A percentile compares a stretch with the other conserved stretches of the same genome.
phyloP scores from a whole-genome alignment of 1,139 yeast species.

The Suhomyces terraborum region DNA sequence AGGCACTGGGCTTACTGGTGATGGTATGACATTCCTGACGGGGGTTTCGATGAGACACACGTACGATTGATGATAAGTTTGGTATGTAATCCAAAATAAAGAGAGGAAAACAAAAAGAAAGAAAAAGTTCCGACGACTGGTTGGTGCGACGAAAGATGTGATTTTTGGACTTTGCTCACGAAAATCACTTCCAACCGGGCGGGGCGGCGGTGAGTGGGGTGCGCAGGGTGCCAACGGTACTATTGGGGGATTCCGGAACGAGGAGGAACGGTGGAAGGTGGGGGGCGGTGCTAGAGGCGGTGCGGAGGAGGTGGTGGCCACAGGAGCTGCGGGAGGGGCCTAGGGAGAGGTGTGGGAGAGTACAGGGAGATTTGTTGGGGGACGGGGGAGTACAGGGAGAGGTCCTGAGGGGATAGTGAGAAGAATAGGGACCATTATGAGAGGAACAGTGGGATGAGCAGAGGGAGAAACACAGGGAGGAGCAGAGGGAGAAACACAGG shows the following conservation, averaged over 20 bases:
- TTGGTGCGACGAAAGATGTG: constrained; percentile 13
- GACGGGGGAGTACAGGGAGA: too few species aligned
- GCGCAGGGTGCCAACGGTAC: constrained; percentile 1
- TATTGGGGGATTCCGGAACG: background rate
- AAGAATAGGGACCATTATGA: too few species aligned
- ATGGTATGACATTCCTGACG: background rate
- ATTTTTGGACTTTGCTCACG: constrained; percentile 12
- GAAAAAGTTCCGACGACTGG: constrained; percentile 15
- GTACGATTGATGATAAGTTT: constrained; percentile 15
- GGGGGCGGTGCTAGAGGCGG: background rate
- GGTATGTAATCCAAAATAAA: constrained; percentile 12
- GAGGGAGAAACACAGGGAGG: too few species aligned
- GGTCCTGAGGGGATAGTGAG: too few species aligned
- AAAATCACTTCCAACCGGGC: constrained; percentile 10
- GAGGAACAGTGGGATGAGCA: too few species aligned
- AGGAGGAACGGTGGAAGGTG: background rate
- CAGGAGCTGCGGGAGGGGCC: background rate
- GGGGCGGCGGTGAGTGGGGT: constrained; percentile 12
- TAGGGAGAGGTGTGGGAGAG: background rate
- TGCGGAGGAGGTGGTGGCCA: background rate
- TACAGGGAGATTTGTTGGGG: too few species aligned
- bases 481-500: too few species aligned
- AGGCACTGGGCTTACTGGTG: background rate
- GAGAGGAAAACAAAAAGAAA: constrained; percentile 13
- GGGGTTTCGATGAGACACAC: constrained; percentile 5